Evolutionary conservation across 805 yeast species (phyloP).

Genomic region (Hanseniaspora singularis): DNA sequence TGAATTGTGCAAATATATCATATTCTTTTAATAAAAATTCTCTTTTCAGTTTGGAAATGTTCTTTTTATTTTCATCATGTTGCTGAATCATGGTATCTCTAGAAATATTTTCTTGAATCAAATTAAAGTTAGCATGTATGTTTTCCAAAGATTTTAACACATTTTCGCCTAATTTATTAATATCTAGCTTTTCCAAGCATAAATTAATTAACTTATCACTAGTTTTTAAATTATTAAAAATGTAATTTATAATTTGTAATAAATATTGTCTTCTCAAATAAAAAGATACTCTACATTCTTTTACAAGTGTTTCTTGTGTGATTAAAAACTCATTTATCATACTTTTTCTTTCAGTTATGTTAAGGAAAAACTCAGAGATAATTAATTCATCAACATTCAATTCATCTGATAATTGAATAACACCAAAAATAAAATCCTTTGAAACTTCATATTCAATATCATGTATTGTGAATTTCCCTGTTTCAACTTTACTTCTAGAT

Average conservation of each 20-base stretch:
- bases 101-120: conserved; percentile 41
- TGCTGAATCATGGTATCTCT: conserved; percentile 45
- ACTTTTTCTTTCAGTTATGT: conserved; percentile 20
- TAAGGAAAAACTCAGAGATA: conserved; percentile 54
- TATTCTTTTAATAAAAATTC: conserved; percentile 54
- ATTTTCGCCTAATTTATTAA: conserved; percentile 29
- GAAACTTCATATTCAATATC: conserved; percentile 54
- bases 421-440: conserved; percentile 48
- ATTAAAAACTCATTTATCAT: conserved; percentile 20
- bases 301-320: conserved; percentile 30
- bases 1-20: conserved; percentile 56
- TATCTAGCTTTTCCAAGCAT: not conserved
- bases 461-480: conserved; percentile 37
- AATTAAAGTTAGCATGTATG: conserved; percentile 45
- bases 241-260: conserved; percentile 44
- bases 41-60: conserved; percentile 46
- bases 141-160: conserved; percentile 44
- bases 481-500: conserved; percentile 38
- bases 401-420: conserved; percentile 48
- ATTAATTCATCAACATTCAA: conserved; percentile 65
- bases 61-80: conserved; percentile 35
- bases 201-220: conserved; percentile 16
- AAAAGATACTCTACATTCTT: conserved; percentile 55
- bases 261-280: conserved; percentile 61
- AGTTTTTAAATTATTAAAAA: conserved; percentile 28